Conservation (phyloP, 1,284 basidiomycete genomes). For the Afroboletus lepidellus region DNA sequence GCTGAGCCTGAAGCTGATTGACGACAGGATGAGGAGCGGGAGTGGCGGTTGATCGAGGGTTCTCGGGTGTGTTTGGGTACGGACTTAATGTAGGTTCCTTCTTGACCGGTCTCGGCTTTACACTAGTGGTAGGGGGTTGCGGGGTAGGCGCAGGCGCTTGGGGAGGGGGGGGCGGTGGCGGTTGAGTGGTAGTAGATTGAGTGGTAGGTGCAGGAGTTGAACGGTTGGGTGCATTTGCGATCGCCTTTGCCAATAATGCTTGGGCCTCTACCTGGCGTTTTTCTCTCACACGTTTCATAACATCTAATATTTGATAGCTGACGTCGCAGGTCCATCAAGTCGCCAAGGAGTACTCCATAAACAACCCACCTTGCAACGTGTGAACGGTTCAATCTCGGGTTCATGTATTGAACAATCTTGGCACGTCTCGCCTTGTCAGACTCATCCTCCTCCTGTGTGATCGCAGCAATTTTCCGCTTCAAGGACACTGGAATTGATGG, state of each 20-base stretch:
- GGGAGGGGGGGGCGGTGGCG: constrained; percentile 15
- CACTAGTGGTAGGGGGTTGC: constrained; percentile 19
- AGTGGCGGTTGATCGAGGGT: constrained; percentile 29
- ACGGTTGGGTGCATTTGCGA: constrained; percentile 27
- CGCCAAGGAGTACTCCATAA: constrained; percentile 1
- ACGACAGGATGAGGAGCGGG: constrained; percentile 33
- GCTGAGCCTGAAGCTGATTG: constrained; percentile 33
- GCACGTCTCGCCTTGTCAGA: constrained; percentile 63
- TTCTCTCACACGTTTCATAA: constrained; percentile 38
- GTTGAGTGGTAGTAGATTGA: constrained; percentile 20
- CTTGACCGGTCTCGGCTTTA: constrained; percentile 29
- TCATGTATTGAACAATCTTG: constrained; percentile 77
- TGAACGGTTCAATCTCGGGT: constrained; percentile 51
- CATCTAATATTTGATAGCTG: constrained; percentile 57
- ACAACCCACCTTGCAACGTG: constrained; percentile 46
- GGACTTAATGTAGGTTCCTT: constrained; percentile 31
- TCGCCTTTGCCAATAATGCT: constrained; percentile 17
- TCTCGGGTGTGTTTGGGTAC: constrained; percentile 31
- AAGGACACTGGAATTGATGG: constrained; percentile 67
- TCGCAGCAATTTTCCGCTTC: constrained; percentile 69
- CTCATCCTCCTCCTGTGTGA: constrained; percentile 68
- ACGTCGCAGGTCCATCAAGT: constrained; percentile 8
- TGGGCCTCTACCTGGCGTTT: constrained; percentile 28
- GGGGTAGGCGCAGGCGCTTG: constrained; percentile 20
- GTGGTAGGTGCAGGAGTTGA: constrained; percentile 21